A percentile compares a stretch with the other conserved stretches of the same genome.
Conservation (phyloP, 2,329 filamentous ascomycete genomes). For the Hypoxylon sp. region DNA sequence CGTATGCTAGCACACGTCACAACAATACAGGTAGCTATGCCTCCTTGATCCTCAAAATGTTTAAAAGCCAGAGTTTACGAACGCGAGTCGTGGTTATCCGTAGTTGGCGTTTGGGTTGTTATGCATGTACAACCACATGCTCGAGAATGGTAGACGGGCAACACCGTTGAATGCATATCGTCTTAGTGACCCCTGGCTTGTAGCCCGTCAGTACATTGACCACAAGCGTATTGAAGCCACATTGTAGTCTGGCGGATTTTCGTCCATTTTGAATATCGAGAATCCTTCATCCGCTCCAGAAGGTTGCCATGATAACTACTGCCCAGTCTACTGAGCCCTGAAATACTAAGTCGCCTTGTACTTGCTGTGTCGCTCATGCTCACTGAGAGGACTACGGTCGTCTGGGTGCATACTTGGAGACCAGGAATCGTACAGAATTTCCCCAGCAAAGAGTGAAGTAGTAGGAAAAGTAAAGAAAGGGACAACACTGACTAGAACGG, state of each 20-base stretch:
- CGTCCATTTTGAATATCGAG: neutral
- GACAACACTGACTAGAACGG: slow-evolving; percentile 39
- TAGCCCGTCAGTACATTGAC: slow-evolving; percentile 23
- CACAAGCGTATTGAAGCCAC: neutral
- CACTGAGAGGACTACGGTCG: neutral
- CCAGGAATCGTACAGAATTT: neutral
- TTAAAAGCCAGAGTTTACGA: neutral
- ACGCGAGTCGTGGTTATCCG: neutral
- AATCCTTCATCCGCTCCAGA: neutral
- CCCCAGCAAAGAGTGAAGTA: neutral
- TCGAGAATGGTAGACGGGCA: slow-evolving; percentile 48
- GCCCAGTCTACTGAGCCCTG: neutral
- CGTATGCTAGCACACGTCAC: neutral
- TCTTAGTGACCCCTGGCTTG: slow-evolving; percentile 49
- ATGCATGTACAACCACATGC: slow-evolving; percentile 46
- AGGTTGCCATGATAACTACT: neutral
- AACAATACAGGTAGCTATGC: neutral
- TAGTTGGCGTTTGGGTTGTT: slow-evolving; percentile 12
- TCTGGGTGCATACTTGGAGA: neutral
- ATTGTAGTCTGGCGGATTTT: neutral
- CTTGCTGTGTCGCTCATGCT: neutral
- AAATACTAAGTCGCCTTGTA: neutral
- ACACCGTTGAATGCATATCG: slow-evolving; percentile 52
- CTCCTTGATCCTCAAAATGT: neutral
- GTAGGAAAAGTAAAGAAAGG: slow-evolving; percentile 5